Evolutionary conservation across 2,329 filamentous ascomycete genomes (phyloP).

Genomic region (Diaporthe humulicola): DNA sequence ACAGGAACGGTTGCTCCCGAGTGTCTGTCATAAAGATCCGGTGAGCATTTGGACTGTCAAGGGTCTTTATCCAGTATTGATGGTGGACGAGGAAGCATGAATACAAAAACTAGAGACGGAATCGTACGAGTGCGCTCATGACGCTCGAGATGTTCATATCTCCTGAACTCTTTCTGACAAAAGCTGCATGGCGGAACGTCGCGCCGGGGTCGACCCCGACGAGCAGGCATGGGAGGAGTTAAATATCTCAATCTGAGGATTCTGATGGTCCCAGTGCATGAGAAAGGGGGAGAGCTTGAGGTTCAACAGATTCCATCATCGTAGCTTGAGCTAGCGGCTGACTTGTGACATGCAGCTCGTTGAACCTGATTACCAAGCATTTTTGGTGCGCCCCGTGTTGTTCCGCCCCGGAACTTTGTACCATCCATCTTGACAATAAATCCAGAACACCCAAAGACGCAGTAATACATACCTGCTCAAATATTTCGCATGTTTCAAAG

Average conservation of each 20-base stretch:
- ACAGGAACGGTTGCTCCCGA: background rate
- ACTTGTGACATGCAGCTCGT: background rate
- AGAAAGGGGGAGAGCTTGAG: background rate
- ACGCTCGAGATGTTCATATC: background rate
- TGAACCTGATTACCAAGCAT: background rate
- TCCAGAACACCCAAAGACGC: background rate
- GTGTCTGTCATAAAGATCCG: background rate
- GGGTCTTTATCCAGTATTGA: too few relatives aligned
- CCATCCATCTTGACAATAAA: background rate
- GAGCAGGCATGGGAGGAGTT: background rate
- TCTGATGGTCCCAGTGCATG: background rate
- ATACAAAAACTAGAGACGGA: background rate
- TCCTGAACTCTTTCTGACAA: slow-evolving; percentile 14
- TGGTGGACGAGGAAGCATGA: background rate
- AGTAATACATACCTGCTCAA: too few relatives aligned
- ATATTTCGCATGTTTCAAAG: too few relatives aligned
- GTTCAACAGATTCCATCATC: too few relatives aligned
- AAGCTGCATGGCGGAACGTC: background rate
- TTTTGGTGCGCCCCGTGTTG: background rate
- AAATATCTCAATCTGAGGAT: background rate
- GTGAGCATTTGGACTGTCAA: slow-evolving; percentile 1
- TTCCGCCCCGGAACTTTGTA: background rate
- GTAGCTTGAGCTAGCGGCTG: too few relatives aligned
- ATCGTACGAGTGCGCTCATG: slow-evolving; percentile 20
- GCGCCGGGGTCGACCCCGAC: background rate